Percentiles rank a stretch among this genome's conserved stretches.
Evolutionary conservation across 306 rosid genomes (phyloP).

Genomic region (Gastrolobium villosum): DNA sequence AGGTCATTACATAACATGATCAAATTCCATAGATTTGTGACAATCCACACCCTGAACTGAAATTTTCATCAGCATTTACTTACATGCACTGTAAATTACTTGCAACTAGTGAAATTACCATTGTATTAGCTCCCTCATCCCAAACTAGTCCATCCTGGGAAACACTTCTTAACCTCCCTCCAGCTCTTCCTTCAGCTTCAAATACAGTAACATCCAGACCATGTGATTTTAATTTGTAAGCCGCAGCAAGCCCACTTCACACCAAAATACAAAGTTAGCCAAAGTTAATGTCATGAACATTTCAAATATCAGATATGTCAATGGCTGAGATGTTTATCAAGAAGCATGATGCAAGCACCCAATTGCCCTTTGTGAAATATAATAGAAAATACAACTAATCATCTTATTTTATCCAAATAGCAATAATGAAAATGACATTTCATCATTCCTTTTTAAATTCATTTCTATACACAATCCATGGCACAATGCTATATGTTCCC

Average conservation of each 20-base stretch:
- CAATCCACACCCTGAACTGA: slow-evolving; percentile 5
- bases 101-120: slow-evolving; percentile 62
- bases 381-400: slow-evolving; percentile 36
- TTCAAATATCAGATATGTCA: slow-evolving; percentile 9
- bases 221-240: slow-evolving; percentile 86
- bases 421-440: slow-evolving; percentile 38
- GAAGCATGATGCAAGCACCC: background rate
- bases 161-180: slow-evolving; percentile 90
- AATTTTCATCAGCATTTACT: slow-evolving; percentile 10
- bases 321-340: slow-evolving; percentile 7
- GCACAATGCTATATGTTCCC: slow-evolving; percentile 9
- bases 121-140: slow-evolving; percentile 98
- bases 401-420: slow-evolving; percentile 28
- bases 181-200: slow-evolving; percentile 88
- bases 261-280: slow-evolving; percentile 46
- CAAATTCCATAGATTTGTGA: background rate
- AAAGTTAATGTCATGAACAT: slow-evolving; percentile 27
- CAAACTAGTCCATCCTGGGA: slow-evolving; percentile 79
- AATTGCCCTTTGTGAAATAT: slow-evolving; percentile 1
- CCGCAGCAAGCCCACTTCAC: slow-evolving; percentile 92
- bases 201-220: slow-evolving; percentile 80
- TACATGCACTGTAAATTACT: slow-evolving; percentile 7
- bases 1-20: background rate
- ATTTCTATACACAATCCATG: background rate
- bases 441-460: slow-evolving; percentile 25